Evolutionary conservation across 441 rosid genomes (phyloP).

Genomic region (Breynia disticha): DNA sequence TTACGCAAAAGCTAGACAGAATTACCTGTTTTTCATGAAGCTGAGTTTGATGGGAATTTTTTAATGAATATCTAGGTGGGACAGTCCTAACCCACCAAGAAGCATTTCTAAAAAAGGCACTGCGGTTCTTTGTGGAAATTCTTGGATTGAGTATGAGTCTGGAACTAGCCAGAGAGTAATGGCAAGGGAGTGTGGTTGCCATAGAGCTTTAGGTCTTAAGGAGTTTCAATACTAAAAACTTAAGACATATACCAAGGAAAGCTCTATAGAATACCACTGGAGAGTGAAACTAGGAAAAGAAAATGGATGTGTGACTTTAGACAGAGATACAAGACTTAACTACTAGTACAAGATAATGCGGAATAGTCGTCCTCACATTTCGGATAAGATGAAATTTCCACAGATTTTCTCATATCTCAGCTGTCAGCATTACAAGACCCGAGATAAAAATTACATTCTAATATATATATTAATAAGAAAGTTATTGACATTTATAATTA

Average conservation of each 20-base stretch:
- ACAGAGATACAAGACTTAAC: conserved; percentile 9
- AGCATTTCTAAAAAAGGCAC: conserved; percentile 16
- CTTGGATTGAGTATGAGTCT: conserved; percentile 16
- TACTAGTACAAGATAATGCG: conserved; percentile 8
- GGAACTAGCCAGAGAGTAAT: conserved; percentile 26
- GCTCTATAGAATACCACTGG: neutral
- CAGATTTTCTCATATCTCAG: neutral
- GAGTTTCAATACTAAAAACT: neutral
- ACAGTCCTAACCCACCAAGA: conserved; percentile 19
- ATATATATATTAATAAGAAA: too few relatives aligned
- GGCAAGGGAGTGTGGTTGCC: conserved; percentile 36
- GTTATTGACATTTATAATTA: too few relatives aligned
- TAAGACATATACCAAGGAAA: too few relatives aligned
- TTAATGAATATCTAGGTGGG: conserved; percentile 25
- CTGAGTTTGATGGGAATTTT: conserved; percentile 17
- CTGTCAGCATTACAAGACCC: neutral
- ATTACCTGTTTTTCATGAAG: conserved; percentile 26
- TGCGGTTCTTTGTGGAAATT: conserved; percentile 16
- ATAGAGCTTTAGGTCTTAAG: conserved; percentile 13
- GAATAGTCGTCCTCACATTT: conserved; percentile 26
- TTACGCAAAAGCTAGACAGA: too few relatives aligned
- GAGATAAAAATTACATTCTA: too few relatives aligned
- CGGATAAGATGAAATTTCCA: conserved; percentile 34
- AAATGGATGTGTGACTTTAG: neutral
- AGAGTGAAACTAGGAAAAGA: neutral